Conservation (phyloP, 148 eudicot genomes). For the Suaeda aralocaspica region DNA sequence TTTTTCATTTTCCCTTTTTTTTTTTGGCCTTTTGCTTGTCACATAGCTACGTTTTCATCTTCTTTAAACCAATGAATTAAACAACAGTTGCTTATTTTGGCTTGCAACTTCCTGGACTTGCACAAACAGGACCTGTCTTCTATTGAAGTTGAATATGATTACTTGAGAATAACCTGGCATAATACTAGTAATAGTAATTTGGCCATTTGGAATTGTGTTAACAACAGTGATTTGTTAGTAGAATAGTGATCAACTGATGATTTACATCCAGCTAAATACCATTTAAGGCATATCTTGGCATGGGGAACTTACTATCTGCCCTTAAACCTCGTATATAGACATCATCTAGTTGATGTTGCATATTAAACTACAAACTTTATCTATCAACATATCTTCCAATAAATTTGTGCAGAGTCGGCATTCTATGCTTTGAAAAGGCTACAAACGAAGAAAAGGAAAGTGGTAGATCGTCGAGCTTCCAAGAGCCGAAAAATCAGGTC, state of each 20-base stretch:
- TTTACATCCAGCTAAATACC: not conserved
- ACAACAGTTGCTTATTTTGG: not conserved
- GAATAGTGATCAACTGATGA: not conserved
- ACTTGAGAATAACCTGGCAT: no score
- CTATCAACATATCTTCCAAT: no score
- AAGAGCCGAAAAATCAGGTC: conserved; percentile 93
- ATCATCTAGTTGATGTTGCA: not conserved
- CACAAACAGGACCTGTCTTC: not conserved
- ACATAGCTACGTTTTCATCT: no score
- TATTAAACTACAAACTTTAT: not conserved
- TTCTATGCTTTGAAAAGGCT: conserved; percentile 68
- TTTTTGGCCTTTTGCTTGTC: no score
- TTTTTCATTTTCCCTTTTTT: no score
- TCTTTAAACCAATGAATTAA: not conserved
- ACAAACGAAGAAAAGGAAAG: conserved; percentile 81
- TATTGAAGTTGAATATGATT: not conserved
- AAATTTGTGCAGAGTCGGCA: conserved; percentile 46
- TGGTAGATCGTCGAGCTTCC: conserved; percentile 87
- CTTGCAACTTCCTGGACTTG: not conserved
- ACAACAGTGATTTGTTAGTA: not conserved
- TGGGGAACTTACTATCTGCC: not conserved
- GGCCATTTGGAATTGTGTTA: not conserved
- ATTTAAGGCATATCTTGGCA: not conserved
- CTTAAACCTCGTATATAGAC: not conserved
- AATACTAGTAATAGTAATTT: no score